A percentile compares a stretch with the other conserved stretches of the same genome.
Conservation (phyloP, 2,329 filamentous ascomycete species). For the Nemania bipapillata region DNA sequence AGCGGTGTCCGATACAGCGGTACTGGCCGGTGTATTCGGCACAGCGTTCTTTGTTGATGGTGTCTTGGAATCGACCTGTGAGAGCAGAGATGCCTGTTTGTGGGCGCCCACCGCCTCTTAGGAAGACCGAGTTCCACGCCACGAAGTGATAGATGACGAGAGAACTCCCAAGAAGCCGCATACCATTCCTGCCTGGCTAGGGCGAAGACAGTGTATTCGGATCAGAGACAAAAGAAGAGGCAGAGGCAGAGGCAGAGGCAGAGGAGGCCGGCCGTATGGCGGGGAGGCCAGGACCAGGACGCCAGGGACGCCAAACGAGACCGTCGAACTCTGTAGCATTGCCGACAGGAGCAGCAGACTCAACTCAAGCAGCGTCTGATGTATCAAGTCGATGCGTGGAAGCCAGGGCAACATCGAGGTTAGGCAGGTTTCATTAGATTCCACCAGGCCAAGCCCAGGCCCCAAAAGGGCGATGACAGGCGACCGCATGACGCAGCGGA, state of each 20-base stretch:
- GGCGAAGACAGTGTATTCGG: slow-evolving; percentile 40
- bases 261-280: slow-evolving; percentile 35
- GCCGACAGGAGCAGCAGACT: slow-evolving; percentile 43
- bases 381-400: slow-evolving; percentile 46
- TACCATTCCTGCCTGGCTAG: slow-evolving; percentile 36
- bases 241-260: slow-evolving; percentile 31
- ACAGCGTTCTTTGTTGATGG: slow-evolving; percentile 60
- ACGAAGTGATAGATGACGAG: slow-evolving; percentile 56
- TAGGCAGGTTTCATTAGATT: slow-evolving; percentile 55
- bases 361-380: slow-evolving; percentile 43
- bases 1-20: slow-evolving; percentile 52
- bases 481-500: slow-evolving; percentile 55
- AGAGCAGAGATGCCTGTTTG: slow-evolving; percentile 59
- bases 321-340: slow-evolving; percentile 48
- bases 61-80: slow-evolving; percentile 63
- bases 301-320: slow-evolving; percentile 43
- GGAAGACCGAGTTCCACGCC: slow-evolving; percentile 56
- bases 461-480: slow-evolving; percentile 56
- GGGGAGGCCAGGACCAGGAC: slow-evolving; percentile 41
- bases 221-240: slow-evolving; percentile 31
- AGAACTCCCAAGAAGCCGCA: slow-evolving; percentile 35
- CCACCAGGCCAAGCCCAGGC: slow-evolving; percentile 52
- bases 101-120: slow-evolving; percentile 62
- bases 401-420: slow-evolving; percentile 52
- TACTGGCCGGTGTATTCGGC: slow-evolving; percentile 57